Evolutionary conservation across 257 asterid species (phyloP).

Genomic region (Solanum gandarillasii): DNA sequence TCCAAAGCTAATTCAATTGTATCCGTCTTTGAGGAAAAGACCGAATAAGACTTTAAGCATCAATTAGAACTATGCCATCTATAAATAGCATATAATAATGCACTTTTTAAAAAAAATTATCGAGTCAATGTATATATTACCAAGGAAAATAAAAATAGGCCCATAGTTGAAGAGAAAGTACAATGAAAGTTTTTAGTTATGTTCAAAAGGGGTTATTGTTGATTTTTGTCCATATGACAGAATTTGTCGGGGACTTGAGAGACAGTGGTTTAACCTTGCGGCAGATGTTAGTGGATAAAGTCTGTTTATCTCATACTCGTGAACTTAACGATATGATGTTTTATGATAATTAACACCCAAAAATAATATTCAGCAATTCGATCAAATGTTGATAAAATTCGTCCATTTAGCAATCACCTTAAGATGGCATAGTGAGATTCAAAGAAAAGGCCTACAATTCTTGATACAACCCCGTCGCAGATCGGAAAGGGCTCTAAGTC

Average conservation of each 20-base stretch:
- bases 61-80: neutral
- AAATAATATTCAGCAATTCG: fast-evolving
- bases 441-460: neutral
- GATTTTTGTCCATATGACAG: neutral
- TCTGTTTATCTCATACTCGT: neutral
- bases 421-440: neutral
- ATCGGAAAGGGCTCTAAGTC: neutral
- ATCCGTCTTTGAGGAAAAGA: too few species aligned
- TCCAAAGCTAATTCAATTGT: too few species aligned
- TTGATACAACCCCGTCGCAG: neutral
- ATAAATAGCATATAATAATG: neutral
- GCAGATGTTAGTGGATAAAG: neutral
- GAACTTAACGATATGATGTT: too few species aligned
- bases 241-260: neutral
- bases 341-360: neutral
- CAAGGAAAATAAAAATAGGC: neutral
- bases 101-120: too few species aligned
- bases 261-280: neutral
- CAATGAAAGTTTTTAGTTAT: too few species aligned
- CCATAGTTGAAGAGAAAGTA: neutral
- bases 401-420: neutral
- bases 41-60: too few species aligned
- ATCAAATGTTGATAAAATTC: too few species aligned
- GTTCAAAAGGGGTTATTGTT: neutral
- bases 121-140: neutral